Evolutionary conservation across 2,329 filamentous ascomycete species (phyloP), one percentile per base, ranked within the genome.

Genomic region (Colletotrichum camelliae): DNA sequence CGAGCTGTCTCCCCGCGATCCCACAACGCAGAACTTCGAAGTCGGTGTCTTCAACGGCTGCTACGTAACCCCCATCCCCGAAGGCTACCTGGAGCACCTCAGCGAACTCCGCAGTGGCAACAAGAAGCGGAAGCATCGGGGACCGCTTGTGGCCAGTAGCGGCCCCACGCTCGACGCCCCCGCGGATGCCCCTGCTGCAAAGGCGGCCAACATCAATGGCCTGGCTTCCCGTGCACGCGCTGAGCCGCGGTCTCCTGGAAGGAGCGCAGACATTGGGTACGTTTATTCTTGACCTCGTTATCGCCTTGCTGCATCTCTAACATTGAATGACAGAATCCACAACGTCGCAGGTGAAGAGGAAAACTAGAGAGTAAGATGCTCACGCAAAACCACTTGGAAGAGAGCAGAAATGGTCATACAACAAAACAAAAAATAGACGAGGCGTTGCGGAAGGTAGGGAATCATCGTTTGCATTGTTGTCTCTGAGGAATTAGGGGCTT

Each of bases 41-140:
- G 93, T 97, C 4, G 96, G 96, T 70, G 96, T 98, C 10, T 98
- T 98, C 87, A 95, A 93, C 81, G 96, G 96, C 61, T 92, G 93
- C 78, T 98, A 98, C 84, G 89, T 95, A 77, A 98, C 96, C 0
- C 92, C 92, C 0, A 94, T 98, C 2, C 91, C 93, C 2, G 90
- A 93, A 8, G 93, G 91, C 48, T 98, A 98, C 86, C 97, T 98
- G 79, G 92, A 95, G 78, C 94, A 95, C 80, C 88, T 97, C 7
- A 93, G 95, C 84, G 87, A 89, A 74, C 85, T 96, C 21, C 89
- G 95, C 69, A 74, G 57, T 24, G 31, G 94, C 58, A 94, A 93
- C 62, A 93, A 95, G 83, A 93, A 91, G 77, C 88, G 89, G 76
- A 74, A 75, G 64, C 55, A 60, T 29, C 31, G 21, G 31, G 52